phyloP scores from a whole-genome alignment of 352 stramenopile species.

The Globisporangium echinulatum region DNA sequence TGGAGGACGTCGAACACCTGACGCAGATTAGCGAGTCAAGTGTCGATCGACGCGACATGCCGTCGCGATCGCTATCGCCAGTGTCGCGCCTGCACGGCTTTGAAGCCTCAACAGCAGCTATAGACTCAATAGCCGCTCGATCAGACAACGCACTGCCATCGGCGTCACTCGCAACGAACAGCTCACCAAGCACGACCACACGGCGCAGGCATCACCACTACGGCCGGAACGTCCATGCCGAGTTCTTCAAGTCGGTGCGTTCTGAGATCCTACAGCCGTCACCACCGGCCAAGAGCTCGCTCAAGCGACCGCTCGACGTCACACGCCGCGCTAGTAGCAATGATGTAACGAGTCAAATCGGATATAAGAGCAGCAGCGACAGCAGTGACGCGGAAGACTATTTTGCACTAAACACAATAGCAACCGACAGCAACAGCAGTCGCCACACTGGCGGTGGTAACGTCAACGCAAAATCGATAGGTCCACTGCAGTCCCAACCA shows the following conservation, averaged over 20 bases:
- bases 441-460: not conserved
- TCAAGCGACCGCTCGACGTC: slow-evolving; percentile 7
- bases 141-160: not conserved
- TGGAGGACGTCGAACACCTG: not conserved
- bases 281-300: slow-evolving; percentile 1
- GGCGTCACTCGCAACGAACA: not conserved
- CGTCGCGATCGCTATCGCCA: not conserved
- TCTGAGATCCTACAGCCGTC: not conserved
- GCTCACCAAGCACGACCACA: not conserved
- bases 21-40: no score
- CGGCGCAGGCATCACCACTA: not conserved
- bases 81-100: slow-evolving; percentile 4
- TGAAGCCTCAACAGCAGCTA: not conserved
- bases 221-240: not conserved
- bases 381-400: slow-evolving; percentile 4
- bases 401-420: not conserved
- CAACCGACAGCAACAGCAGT: not conserved
- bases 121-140: not conserved
- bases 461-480: not conserved
- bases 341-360: not conserved
- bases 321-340: not conserved
- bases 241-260: slow-evolving; percentile 4
- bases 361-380: slow-evolving; percentile 8
- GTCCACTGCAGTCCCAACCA: no score
- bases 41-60: not conserved